Percentiles rank a stretch among this genome's conserved stretches.
Conservation (phyloP, 108 stramenopile genomes). For the Pseudonitzschia pungens region DNA sequence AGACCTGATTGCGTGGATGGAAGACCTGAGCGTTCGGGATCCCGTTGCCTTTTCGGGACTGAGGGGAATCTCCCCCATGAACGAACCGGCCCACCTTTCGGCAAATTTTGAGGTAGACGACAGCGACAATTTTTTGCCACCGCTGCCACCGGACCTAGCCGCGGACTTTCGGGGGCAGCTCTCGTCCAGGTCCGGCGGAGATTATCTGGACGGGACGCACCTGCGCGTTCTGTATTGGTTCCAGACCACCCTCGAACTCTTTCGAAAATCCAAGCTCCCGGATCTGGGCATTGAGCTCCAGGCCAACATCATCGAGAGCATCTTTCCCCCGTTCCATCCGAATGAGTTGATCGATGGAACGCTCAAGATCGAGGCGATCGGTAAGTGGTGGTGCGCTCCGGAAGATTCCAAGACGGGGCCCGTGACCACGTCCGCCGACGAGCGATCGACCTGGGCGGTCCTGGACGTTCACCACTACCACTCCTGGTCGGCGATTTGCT, state of each 20-base stretch:
- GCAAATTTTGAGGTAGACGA: conserved; percentile 42
- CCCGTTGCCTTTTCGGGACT: conserved; percentile 63
- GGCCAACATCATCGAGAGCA: conserved; percentile 73
- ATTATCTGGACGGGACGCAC: conserved; percentile 68
- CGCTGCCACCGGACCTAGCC: conserved; percentile 49
- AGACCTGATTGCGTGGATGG: conserved; percentile 63
- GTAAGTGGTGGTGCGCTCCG: conserved; percentile 8
- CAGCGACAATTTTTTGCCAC: conserved; percentile 57
- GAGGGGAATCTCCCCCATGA: conserved; percentile 71
- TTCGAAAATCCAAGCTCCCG: conserved; percentile 67
- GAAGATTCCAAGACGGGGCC: conserved; percentile 29
- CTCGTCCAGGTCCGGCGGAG: too few species aligned
- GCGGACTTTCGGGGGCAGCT: conserved; percentile 45
- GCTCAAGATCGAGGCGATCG: neutral
- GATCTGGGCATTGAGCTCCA: conserved; percentile 53
- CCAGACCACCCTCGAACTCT: conserved; percentile 58
- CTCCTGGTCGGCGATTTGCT: conserved; percentile 64
- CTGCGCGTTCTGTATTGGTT: conserved; percentile 71
- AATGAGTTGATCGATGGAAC: conserved; percentile 20
- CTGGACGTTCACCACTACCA: conserved; percentile 83
- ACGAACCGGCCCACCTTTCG: conserved; percentile 82
- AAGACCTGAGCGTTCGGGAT: conserved; percentile 46
- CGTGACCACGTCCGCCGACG: conserved; percentile 51
- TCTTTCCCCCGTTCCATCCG: conserved; percentile 29
- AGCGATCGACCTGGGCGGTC: conserved; percentile 63